Evolutionary conservation across 2,329 filamentous ascomycete genomes (phyloP), one percentile per base, ranked within the genome.

Genomic region (Lecanicillium sp.): DNA sequence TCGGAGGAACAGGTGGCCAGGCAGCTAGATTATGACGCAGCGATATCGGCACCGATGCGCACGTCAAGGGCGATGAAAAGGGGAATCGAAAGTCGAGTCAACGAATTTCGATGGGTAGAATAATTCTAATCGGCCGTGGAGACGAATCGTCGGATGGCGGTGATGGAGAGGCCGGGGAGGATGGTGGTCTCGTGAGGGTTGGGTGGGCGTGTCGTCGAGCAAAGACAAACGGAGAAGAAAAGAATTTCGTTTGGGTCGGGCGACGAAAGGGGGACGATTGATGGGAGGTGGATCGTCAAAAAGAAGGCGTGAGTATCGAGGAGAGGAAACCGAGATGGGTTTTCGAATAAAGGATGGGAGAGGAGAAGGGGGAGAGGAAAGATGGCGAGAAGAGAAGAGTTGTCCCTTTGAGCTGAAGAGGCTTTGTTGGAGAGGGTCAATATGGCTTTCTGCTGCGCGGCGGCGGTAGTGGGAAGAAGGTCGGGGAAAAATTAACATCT

Each of bases 151-250:
- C 22, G 22, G 22, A 25, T 6, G 22, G 22, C 22, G 22, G 11
- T 25, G 22, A 25, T 25, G 22, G 22, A 25, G 22, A 11, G 11
- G 22, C 22, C 7, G 22, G 22, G 7, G 22, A 25, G 22, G 22
- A 25, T n/a, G 22, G 11, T 25, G 22, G 22, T 25, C 22, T 25
- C 22, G 22, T 25, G 22, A n/a, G n/a, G 7, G 22, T 25, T 25
- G 22, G 22, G 22, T 11, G 11, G 11, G n/a, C n/a, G 11, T 25
- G 11, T 25, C 22, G 22, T 25, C 17, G n/a, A 14, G 40, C n/a
- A n/a, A 41, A 33, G 37, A 44, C 37, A 36, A 40, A 37, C 42
- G 42, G 42, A 36, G 34, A 33, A 25, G 19, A 37, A 40, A 40
- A 43, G 31, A 40, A 36, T 29, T 37, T 37, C 18, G 43, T 31